Evolutionary conservation across 257 asterid species (phyloP), one percentile per base, ranked within the genome.

Genomic region (Verbascum thapsus): DNA sequence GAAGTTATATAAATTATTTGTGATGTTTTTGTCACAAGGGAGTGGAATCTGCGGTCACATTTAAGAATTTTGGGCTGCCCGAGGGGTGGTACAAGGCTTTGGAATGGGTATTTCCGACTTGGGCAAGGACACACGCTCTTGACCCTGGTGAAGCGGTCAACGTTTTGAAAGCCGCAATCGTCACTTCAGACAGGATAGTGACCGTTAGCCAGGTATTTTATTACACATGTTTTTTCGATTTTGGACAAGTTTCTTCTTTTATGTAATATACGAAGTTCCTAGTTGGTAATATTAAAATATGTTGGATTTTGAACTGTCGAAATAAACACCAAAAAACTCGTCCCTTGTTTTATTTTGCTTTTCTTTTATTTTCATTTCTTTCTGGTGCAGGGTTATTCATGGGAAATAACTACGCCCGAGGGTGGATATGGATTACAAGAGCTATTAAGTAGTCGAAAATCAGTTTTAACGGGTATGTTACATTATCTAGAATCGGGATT

Each of bases 101-200:
- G 69, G 99, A 85, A 76, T 94, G 97, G 96, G 83, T 94, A 16
- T 94, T 90, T 41, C 99, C 99, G 37, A 87, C 88, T 3, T 90
- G 99, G 99, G 96, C 99, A 7, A 84, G 99, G 68, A 77, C 86
- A 3, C 99, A 94, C 60, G 99, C 99, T 51, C 90, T 94, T 16
- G 97, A 90, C 72, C 94, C 96, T 15, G 99, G 99, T 40, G 96
- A 87, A 82, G 95, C 99, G 0, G 97, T 94, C 62, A 94, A 94
- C 65, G 79, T 87, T 63, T 78, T 94, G 70, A 94, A 94, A 78
- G 83, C 96, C 52, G 97, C 97, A 70, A 75, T 94, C 12, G 90
- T 90, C 65, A 83, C 95, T 37, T 90, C 99, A 20, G 99, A 94
- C 74, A 80, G 99, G 74, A 85, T 94, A 67, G 70, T 90, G 69